Evolutionary conservation across 345 rosid genomes (phyloP).

Genomic region (Eucalyptus regnans): DNA sequence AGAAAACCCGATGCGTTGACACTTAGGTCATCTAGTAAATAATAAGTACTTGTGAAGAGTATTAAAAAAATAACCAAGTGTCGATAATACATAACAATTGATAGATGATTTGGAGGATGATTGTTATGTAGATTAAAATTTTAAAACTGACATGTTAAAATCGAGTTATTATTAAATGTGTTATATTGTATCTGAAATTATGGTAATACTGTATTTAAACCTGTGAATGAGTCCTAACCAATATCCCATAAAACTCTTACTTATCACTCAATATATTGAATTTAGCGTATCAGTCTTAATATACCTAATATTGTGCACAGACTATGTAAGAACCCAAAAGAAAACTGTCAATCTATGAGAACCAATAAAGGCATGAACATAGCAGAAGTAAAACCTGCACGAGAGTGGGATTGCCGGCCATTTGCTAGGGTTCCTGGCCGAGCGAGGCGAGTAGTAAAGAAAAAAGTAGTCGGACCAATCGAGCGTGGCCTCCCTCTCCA

Average conservation of each 20-base stretch:
- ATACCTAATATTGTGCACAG: neutral
- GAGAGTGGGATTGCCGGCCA: constrained; percentile 61
- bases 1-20: neutral
- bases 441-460: constrained; percentile 45
- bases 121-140: neutral
- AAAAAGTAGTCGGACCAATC: constrained; percentile 90
- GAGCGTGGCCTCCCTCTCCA: constrained; percentile 57
- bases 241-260: neutral
- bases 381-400: constrained; percentile 27
- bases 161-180: neutral
- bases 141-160: neutral
- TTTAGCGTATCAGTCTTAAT: neutral
- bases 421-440: constrained; percentile 29
- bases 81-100: neutral
- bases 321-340: neutral
- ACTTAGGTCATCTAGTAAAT: neutral
- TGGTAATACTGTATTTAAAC: neutral
- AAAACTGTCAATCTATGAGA: neutral
- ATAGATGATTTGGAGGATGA: neutral
- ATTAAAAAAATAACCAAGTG: fast-evolving
- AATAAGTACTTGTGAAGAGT: neutral
- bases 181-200: neutral
- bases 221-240: neutral
- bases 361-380: neutral
- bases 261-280: neutral